Evolutionary conservation across 768 basidiomycete species (phyloP), one percentile per base, ranked within the genome.

Genomic region (Tricholoma hemisulphureum): DNA sequence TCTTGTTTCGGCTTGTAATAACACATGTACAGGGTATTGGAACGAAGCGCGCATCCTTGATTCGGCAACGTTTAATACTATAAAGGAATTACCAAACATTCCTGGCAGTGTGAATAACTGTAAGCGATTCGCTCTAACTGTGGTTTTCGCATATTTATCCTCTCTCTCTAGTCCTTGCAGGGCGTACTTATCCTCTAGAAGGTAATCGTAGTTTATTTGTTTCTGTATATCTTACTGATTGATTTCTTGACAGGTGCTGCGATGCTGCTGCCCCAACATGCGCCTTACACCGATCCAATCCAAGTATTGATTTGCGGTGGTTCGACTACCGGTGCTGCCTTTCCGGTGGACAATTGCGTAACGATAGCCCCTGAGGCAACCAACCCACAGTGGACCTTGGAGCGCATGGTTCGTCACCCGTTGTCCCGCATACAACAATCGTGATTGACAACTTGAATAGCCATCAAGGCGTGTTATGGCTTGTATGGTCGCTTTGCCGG

Each of bases 371-470:
- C 91, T 0, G 91, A 93, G 65, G 82, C 64, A 0, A 34, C 66
- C 1, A 84, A 86, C 51, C 68, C 88, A 1, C 78, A 79, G 1
- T 93, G 91, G 91, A 77, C 77, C 0, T 32, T 92, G 8, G 91
- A 93, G 68, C 83, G 91, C 51, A 92, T 92, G 91, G 90, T 89
- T 39, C 48, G 84, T 70, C n/a, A n/a, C n/a, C n/a, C n/a, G n/a
- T n/a, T n/a, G 16, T 8, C 41, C 46, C 7, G 23, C 11, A 6
- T 14, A 23, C 46, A 31, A 2, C 13, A 1, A 6, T 16, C 11
- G 24, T 26, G 43, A 29, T 48, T 23, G 24, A 9, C 37, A n/a
- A 28, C 4, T 24, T 53, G 31, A 57, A 1, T 56, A 88, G 87
- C 87, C 87, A 5, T 87, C 84, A 0, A 77, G 77, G 59, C 84